Evolutionary conservation across 768 basidiomycete genomes (phyloP).

Genomic region (Daedaleopsis sinensis): DNA sequence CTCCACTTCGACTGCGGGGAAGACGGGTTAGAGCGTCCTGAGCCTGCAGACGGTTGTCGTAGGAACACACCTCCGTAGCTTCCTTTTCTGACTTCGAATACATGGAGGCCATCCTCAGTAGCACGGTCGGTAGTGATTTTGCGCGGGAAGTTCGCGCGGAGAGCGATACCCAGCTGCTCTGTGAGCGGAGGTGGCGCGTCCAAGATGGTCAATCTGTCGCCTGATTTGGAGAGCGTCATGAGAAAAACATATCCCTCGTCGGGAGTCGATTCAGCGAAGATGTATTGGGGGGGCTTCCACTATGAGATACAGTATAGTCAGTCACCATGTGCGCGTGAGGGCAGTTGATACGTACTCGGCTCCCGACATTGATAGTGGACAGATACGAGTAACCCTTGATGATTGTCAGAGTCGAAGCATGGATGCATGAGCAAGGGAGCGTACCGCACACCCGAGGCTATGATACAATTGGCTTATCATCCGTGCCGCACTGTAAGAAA

Average conservation of each 20-base stretch:
- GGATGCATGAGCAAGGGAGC: background rate
- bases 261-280: slow-evolving; percentile 63
- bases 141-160: slow-evolving; percentile 46
- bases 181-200: slow-evolving; percentile 43
- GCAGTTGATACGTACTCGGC: slow-evolving; percentile 42
- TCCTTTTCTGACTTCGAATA: slow-evolving; percentile 56
- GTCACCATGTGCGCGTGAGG: background rate
- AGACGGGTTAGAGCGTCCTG: background rate
- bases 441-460: slow-evolving; percentile 59
- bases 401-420: background rate
- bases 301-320: slow-evolving; percentile 9
- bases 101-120: slow-evolving; percentile 53
- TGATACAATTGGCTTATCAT: slow-evolving; percentile 64
- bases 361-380: slow-evolving; percentile 53
- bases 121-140: slow-evolving; percentile 45
- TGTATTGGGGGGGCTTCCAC: slow-evolving; percentile 59
- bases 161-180: slow-evolving; percentile 40
- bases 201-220: slow-evolving; percentile 53
- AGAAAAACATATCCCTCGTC: slow-evolving; percentile 60
- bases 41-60: background rate
- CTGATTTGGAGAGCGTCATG: slow-evolving; percentile 63
- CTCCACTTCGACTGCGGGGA: slow-evolving; percentile 44
- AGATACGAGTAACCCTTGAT: slow-evolving; percentile 71
- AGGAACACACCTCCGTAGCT: slow-evolving; percentile 27
- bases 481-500: slow-evolving; percentile 49